Percentiles rank a stretch among this genome's conserved stretches.
Evolutionary conservation across 2,329 filamentous ascomycete genomes (phyloP).

Genomic region (Pseudopithomyces maydicus): DNA sequence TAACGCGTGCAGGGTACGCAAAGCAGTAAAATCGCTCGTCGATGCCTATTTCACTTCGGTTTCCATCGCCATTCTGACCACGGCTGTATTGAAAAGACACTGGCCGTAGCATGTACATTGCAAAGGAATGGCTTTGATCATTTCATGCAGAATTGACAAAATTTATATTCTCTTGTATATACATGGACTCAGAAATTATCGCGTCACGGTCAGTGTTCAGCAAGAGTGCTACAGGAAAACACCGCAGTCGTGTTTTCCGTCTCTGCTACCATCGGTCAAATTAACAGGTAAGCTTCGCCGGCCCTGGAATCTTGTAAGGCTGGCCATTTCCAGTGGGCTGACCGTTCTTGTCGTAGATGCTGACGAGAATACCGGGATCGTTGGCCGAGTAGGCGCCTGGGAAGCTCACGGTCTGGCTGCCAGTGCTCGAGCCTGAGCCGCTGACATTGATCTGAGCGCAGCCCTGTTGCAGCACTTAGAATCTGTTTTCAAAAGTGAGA

Average conservation of each 20-base stretch:
- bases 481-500: neutral
- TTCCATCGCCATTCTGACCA: no score
- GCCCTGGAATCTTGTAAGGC: constrained; percentile 54
- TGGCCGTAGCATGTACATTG: no score
- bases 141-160: no score
- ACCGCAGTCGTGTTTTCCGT: neutral
- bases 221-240: neutral
- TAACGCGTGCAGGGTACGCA: constrained; percentile 17
- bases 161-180: no score
- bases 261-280: neutral
- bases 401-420: constrained; percentile 31
- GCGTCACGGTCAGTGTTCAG: neutral
- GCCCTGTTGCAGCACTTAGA: constrained; percentile 22
- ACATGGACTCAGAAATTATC: neutral
- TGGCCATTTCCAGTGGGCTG: constrained; percentile 20
- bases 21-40: neutral
- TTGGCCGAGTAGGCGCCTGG: constrained; percentile 30
- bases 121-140: no score
- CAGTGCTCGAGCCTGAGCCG: constrained; percentile 28
- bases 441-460: constrained; percentile 46
- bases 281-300: constrained; percentile 51
- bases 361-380: constrained; percentile 25
- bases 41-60: no score
- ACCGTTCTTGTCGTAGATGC: constrained; percentile 20
- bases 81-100: no score